Evolutionary conservation across 2,329 filamentous ascomycete species (phyloP), one percentile per base, ranked within the genome.

Genomic region (Akanthomyces dipterigenus): DNA sequence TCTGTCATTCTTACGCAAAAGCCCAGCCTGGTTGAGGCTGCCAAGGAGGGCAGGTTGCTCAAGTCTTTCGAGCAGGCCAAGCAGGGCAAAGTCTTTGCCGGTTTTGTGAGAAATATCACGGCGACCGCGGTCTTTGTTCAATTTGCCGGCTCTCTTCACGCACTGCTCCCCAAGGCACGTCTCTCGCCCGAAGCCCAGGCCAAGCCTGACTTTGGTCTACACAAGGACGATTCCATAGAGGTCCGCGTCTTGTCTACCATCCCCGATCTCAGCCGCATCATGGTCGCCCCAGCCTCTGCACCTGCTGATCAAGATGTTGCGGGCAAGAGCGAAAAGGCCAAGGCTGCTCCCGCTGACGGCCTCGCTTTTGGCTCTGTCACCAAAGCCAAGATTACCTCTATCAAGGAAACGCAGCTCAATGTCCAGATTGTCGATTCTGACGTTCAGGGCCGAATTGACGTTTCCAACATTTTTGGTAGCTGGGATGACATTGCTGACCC

Each of bases 351-450:
- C 7, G 78, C 88, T n/a, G 85, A 87, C 50, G 91, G 96, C 66
- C 82, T 96, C 54, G 78, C 79, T 1, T 79, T 91, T 34, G 93
- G 93, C 58, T 88, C 82, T 65, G 72, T 89, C 51, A 86, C 87
- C 8, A 91, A 90, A 70, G 93, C 90, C 43, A 88, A 83, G 67
- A 84, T 99, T 49, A 83, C 84, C n/a, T 91, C 91, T 0, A 79
- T 97, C 70, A 96, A 96, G 74, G 88, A 88, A 54, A 97, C 93
- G 0, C 95, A 99, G 72, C 79, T 98, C 60, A 98, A 98, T 67
- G 91, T 99, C 6, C 85, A 90, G 66, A 81, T 98, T 55, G 88
- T 91, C 48, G 91, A 96, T 70, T 72, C 65, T 40, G 67, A 75
- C 18, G 81, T 96, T 9, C 90, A 96, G 71, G 95, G 93, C n/a